These are phyloP conservation scores for Verticillium tricorpus DNA, from an alignment of 2,329 filamentous ascomycete genomes.

Conservation along the genomic window DNA sequence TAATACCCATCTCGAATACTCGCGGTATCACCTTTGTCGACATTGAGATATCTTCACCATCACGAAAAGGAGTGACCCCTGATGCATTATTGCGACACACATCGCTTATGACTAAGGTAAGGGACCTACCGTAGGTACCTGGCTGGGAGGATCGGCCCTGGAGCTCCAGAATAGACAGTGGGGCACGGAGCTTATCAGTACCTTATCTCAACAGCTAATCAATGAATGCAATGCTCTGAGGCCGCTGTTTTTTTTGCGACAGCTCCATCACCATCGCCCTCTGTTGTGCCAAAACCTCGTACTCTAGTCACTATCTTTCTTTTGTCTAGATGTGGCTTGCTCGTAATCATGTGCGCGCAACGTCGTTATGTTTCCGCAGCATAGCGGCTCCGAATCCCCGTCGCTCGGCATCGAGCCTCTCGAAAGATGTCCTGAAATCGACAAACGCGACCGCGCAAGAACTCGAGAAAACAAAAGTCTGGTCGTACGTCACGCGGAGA, in stretches of 20 bases:
- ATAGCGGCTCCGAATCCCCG: background rate
- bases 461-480: background rate
- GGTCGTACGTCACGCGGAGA: background rate
- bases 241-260: background rate
- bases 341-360: background rate
- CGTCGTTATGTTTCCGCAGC: background rate
- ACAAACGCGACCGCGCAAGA: background rate
- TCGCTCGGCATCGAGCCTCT: background rate
- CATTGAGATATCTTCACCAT: too few relatives aligned
- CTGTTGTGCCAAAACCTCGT: background rate
- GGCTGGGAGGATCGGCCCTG: too few relatives aligned
- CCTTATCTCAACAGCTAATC: background rate
- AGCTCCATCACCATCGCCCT: background rate
- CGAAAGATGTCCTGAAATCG: background rate
- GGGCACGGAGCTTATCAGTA: background rate
- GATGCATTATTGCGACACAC: too few relatives aligned
- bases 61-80: background rate
- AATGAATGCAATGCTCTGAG: background rate
- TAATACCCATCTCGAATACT: too few relatives aligned
- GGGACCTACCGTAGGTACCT: background rate
- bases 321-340: conserved; percentile 2
- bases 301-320: background rate
- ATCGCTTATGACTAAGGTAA: background rate
- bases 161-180: background rate
- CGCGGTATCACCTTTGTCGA: too few relatives aligned